phyloP scores from a whole-genome alignment of 225 moss, liverwort and hornwort genomes.

The Climacium dendroides region DNA sequence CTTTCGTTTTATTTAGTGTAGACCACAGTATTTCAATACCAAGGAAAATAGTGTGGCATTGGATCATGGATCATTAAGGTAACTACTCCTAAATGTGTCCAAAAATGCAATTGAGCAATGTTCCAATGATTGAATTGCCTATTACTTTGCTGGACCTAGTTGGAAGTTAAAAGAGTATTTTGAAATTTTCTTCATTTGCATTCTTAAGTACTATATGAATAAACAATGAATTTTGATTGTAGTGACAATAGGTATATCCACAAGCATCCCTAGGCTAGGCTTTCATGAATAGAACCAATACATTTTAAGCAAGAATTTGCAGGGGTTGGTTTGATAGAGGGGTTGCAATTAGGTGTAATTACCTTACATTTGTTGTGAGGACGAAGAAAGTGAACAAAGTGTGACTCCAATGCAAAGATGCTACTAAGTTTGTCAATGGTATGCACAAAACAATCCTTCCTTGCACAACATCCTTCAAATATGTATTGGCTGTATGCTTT shows the following conservation, averaged over 20 bases:
- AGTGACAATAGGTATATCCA: accelerated
- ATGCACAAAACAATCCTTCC: accelerated
- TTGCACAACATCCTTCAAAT: accelerated
- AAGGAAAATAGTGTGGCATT: too few species aligned
- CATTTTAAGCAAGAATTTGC: accelerated
- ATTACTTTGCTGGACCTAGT: background rate
- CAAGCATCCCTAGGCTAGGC: accelerated
- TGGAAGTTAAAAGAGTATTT: background rate
- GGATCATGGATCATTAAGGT: too few species aligned
- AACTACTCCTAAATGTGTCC: too few species aligned
- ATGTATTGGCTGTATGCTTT: background rate
- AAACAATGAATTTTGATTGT: background rate
- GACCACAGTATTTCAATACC: background rate
- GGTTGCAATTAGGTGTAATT: background rate
- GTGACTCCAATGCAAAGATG: accelerated
- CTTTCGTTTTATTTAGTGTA: background rate
- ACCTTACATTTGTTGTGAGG: background rate
- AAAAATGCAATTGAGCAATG: too few species aligned
- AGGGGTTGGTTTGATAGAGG: accelerated
- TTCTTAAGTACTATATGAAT: background rate
- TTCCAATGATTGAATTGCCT: background rate
- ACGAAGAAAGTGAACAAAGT: background rate
- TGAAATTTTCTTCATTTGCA: background rate
- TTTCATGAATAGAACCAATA: accelerated
- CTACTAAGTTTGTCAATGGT: accelerated